These are phyloP conservation scores for Globisporangium recalcitrans DNA, from an alignment of 352 stramenopile species.

Conservation along the genomic window DNA sequence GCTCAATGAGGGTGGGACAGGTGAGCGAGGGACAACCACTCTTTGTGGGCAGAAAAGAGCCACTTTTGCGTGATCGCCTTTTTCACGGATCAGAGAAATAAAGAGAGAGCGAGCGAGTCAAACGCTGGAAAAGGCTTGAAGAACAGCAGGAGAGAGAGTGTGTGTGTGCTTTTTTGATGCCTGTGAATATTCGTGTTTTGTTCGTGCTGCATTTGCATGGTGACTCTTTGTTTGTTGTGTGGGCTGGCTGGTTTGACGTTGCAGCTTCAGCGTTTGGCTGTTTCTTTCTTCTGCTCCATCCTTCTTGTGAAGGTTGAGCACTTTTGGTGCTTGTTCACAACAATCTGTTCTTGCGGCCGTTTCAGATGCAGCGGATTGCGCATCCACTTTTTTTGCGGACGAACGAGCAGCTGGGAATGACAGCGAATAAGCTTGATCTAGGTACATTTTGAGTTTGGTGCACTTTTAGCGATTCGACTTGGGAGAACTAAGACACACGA, in stretches of 20 bases:
- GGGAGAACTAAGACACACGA: neutral
- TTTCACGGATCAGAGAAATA: neutral
- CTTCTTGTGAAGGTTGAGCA: slow-evolving; percentile 4
- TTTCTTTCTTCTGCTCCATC: slow-evolving; percentile 4
- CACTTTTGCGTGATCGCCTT: neutral
- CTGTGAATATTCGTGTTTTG: neutral
- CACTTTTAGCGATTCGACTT: neutral
- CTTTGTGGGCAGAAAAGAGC: neutral
- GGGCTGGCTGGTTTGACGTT: neutral
- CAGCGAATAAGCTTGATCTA: neutral
- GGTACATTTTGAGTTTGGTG: neutral
- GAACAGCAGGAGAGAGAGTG: neutral
- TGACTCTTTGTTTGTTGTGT: too few species aligned
- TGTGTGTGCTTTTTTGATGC: too few species aligned
- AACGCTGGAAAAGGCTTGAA: neutral
- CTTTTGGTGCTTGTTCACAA: neutral
- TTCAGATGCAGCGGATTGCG: neutral
- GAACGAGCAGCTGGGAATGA: neutral
- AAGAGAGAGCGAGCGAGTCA: neutral
- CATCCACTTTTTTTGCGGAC: neutral
- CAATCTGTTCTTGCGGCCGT: neutral
- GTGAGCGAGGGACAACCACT: neutral
- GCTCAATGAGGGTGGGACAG: neutral
- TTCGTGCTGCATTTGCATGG: neutral
- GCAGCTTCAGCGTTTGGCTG: neutral